Evolutionary conservation across 257 asterid species (phyloP), one percentile per base, ranked within the genome.

Genomic region (Ehretia macrophylla): DNA sequence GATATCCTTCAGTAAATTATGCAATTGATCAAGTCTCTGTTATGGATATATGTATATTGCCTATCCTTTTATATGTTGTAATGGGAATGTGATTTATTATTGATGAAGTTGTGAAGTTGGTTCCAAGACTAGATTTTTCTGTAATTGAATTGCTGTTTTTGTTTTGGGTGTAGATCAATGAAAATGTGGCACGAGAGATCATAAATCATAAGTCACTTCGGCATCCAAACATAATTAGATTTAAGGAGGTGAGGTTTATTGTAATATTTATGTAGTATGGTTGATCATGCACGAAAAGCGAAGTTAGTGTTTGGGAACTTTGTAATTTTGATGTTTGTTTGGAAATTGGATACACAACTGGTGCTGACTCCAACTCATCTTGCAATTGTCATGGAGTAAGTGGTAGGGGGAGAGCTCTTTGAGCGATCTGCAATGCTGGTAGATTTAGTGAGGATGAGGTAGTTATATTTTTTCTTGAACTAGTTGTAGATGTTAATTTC

Each of bases 371-470:
- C 95, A 14, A 84, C 94, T 6, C 94, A 87, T 80, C 79, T 87
- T 58, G 95, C 85, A 13, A 87, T 87, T 51, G 94, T 87, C 14
- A 87, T 87, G 96, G 94, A 87, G 75, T 87, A 87, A 73, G 96
- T 94, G 27, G 87, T 91, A 3, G 94, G 96, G 17, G 94, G 96
- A 22, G 96, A 87, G 81, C 88, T 87, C 53, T 87, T 87, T 60
- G 96, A 87, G 62, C 74, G 96, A 87, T 87, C 68, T 87, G 94
- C 73, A 87, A 69, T 79, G 96, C 94, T 64, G 96, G 96, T 48
- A 75, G 96, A 23, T 85, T 87, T 68, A 85, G 96, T 57, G 96
- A 87, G 72, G 94, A 87, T 49, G 96, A 87, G 88, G 96, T 87
- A 75, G 14, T 55, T 32, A 14, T 27, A n/a, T 17, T 52, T 17